These are phyloP conservation scores for Drechslera avenae DNA, from an alignment of 2,329 filamentous ascomycete genomes.

Conservation along the genomic window DNA sequence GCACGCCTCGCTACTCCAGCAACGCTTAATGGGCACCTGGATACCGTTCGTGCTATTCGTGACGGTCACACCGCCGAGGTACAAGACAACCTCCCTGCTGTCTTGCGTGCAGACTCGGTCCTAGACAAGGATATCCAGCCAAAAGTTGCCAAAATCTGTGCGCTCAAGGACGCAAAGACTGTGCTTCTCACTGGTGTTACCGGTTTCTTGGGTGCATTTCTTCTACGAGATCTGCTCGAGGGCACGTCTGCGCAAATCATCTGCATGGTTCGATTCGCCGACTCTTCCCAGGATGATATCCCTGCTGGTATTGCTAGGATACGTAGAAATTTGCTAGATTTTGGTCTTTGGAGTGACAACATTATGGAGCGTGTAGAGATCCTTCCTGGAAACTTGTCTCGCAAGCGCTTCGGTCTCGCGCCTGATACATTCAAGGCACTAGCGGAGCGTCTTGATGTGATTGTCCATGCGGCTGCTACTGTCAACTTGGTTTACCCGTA, in stretches of 20 bases:
- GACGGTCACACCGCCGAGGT: slow-evolving; percentile 76
- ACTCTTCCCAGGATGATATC: slow-evolving; percentile 67
- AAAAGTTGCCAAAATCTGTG: slow-evolving; percentile 57
- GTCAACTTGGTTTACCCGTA: slow-evolving; percentile 80
- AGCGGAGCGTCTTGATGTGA: slow-evolving; percentile 69
- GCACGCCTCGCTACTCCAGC: slow-evolving; percentile 72
- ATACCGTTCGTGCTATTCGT: slow-evolving; percentile 71
- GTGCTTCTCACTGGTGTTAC: slow-evolving; percentile 76
- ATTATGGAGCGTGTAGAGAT: slow-evolving; percentile 80
- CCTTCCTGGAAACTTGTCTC: slow-evolving; percentile 72
- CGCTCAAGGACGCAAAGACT: slow-evolving; percentile 68
- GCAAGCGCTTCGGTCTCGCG: slow-evolving; percentile 70
- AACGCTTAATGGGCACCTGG: slow-evolving; percentile 73
- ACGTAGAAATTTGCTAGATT: slow-evolving; percentile 75
- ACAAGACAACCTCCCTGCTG: slow-evolving; percentile 74
- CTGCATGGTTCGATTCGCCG: slow-evolving; percentile 74
- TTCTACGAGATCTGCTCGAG: slow-evolving; percentile 71
- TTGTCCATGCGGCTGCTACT: slow-evolving; percentile 77
- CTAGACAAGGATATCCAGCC: slow-evolving; percentile 73
- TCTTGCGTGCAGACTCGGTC: slow-evolving; percentile 68
- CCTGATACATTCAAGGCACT: slow-evolving; percentile 69
- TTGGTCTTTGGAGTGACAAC: slow-evolving; percentile 76
- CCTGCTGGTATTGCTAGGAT: slow-evolving; percentile 73
- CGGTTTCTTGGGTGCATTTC: slow-evolving; percentile 76
- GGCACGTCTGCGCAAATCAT: slow-evolving; percentile 71